Percentiles rank a stretch among this genome's conserved stretches.
Evolutionary conservation across 257 asterid genomes (phyloP).

Genomic region (Jacaranda copaia): DNA sequence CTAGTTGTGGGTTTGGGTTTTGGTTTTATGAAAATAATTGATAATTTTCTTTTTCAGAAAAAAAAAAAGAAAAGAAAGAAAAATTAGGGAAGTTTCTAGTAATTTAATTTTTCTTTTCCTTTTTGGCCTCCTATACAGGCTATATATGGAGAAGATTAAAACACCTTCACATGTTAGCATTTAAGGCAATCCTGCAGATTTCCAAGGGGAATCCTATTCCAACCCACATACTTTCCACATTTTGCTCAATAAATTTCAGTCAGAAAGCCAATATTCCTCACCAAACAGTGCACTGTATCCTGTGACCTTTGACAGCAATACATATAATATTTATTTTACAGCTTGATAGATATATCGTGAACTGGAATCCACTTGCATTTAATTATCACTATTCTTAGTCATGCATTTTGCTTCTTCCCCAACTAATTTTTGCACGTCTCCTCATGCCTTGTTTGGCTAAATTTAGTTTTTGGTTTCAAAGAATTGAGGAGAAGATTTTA

Average conservation of each 20-base stretch:
- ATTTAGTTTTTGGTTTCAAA: background rate
- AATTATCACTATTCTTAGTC: slow-evolving; percentile 10
- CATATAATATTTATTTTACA: background rate
- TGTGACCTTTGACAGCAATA: slow-evolving; percentile 21
- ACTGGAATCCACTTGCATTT: slow-evolving; percentile 30
- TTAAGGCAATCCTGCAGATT: slow-evolving; percentile 24
- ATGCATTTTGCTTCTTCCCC: background rate
- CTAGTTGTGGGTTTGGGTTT: too few species aligned
- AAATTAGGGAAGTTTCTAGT: too few species aligned
- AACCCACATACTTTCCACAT: slow-evolving; percentile 12
- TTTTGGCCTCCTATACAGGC: too few species aligned
- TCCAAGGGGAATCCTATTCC: slow-evolving; percentile 20
- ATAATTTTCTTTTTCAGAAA: too few species aligned
- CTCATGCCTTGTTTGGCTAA: background rate
- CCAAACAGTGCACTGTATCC: slow-evolving; percentile 5
- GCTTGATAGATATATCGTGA: background rate
- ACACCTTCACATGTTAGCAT: slow-evolving; percentile 23
- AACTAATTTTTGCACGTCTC: slow-evolving; percentile 7
- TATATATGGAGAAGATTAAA: background rate
- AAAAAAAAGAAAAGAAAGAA: too few species aligned
- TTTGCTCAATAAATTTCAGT: background rate
- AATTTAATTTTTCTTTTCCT: background rate
- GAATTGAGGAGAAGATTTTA: background rate
- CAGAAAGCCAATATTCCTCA: background rate
- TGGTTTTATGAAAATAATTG: too few species aligned